phyloP scores from a whole-genome alignment of 108 stramenopile genomes.

The Parietichytrium sp. region DNA sequence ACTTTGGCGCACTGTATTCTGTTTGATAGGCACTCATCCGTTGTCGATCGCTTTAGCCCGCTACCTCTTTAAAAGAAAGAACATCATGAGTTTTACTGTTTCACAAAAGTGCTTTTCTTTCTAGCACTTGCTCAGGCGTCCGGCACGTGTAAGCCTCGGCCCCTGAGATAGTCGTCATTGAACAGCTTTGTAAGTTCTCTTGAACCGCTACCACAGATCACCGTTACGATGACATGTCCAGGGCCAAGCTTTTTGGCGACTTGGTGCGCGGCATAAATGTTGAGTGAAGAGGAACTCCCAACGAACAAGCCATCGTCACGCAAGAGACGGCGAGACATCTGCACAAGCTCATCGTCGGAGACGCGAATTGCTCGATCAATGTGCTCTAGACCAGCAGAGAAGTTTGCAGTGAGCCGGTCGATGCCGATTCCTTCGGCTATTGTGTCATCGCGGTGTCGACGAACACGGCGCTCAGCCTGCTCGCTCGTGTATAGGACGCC shows the following conservation, averaged over 20 bases:
- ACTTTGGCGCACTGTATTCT: too few relatives aligned
- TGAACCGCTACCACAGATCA: conserved; percentile 64
- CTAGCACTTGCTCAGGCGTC: too few relatives aligned
- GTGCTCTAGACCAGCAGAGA: conserved; percentile 52
- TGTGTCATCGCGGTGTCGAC: conserved; percentile 53
- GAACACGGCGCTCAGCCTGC: conserved; percentile 47
- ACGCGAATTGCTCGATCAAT: conserved; percentile 24
- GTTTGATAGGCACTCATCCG: too few relatives aligned
- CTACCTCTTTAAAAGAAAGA: too few relatives aligned
- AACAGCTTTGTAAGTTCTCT: conserved; percentile 63
- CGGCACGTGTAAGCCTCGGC: conserved; percentile 51
- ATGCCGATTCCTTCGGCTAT: conserved; percentile 71
- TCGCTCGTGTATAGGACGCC: conserved; percentile 56
- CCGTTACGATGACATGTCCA: conserved; percentile 66
- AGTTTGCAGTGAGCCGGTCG: conserved; percentile 71
- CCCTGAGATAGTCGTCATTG: conserved; percentile 59
- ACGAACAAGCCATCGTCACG: conserved; percentile 67
- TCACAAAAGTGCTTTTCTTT: too few relatives aligned
- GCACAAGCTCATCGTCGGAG: conserved; percentile 58
- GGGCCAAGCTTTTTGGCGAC: conserved; percentile 55
- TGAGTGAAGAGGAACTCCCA: conserved; percentile 67
- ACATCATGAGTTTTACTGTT: too few relatives aligned
- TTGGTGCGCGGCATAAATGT: conserved; percentile 60
- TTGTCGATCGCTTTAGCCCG: too few relatives aligned
- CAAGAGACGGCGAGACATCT: conserved; percentile 63